Conservation (phyloP, 768 basidiomycete genomes). For the Pleurotus eryngii region DNA sequence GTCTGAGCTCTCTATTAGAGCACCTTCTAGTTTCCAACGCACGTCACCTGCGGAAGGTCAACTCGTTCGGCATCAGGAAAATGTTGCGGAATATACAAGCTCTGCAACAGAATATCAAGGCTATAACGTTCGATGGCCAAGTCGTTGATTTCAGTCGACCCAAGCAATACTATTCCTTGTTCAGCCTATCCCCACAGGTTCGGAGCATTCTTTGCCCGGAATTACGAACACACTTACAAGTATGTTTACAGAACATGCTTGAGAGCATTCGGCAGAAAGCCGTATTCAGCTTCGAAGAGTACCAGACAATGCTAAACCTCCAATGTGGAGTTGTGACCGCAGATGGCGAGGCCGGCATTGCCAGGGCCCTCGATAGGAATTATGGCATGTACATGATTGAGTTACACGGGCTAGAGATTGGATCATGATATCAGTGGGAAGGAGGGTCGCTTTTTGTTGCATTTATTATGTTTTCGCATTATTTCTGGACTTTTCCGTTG, state of each 20-base stretch:
- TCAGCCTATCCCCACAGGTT: slow-evolving; percentile 72
- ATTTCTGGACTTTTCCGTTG: slow-evolving; percentile 13
- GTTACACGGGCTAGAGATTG: slow-evolving; percentile 75
- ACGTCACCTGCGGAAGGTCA: slow-evolving; percentile 64
- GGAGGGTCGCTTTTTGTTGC: neutral
- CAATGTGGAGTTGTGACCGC: slow-evolving; percentile 80
- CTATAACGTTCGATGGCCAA: slow-evolving; percentile 57
- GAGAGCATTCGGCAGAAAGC: slow-evolving; percentile 60
- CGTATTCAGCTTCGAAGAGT: slow-evolving; percentile 85
- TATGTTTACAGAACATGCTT: slow-evolving; percentile 62
- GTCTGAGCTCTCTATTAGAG: slow-evolving; percentile 83
- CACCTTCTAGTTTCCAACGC: slow-evolving; percentile 75
- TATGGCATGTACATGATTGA: slow-evolving; percentile 91
- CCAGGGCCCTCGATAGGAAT: slow-evolving; percentile 61
- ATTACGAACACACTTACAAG: neutral
- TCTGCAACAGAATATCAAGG: slow-evolving; percentile 87
- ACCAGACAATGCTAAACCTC: slow-evolving; percentile 85
- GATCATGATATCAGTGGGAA: slow-evolving; percentile 28
- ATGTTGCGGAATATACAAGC: slow-evolving; percentile 87
- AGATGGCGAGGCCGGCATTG: slow-evolving; percentile 44
- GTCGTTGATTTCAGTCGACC: slow-evolving; percentile 73
- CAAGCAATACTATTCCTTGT: slow-evolving; percentile 80
- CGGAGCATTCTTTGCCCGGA: slow-evolving; percentile 16
- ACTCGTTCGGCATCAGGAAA: slow-evolving; percentile 78
- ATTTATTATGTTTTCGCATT: slow-evolving; percentile 7